These are phyloP conservation scores for Pythium phragmitis DNA, from an alignment of 352 stramenopile species.

Conservation along the genomic window DNA sequence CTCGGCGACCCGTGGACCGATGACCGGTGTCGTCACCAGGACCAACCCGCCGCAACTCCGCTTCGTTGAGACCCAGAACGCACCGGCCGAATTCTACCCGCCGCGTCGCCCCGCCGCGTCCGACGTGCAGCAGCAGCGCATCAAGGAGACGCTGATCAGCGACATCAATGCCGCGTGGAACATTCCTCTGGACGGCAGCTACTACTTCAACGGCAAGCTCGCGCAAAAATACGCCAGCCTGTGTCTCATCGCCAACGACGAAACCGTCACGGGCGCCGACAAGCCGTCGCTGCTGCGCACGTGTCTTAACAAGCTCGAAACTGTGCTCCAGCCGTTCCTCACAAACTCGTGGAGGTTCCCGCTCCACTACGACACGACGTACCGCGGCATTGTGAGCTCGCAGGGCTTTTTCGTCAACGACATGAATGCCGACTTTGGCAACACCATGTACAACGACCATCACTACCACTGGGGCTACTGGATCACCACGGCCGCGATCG, in stretches of 20 bases:
- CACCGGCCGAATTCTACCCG: slow-evolving; percentile 51
- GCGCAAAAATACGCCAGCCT: slow-evolving; percentile 61
- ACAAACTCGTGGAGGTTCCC: slow-evolving; percentile 46
- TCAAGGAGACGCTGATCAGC: slow-evolving; percentile 15
- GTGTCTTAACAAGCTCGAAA: slow-evolving; percentile 32
- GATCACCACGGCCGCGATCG: slow-evolving; percentile 51
- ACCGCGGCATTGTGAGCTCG: slow-evolving; percentile 55
- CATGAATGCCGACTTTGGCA: slow-evolving; percentile 23
- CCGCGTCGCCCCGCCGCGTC: slow-evolving; percentile 18
- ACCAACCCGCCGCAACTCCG: slow-evolving; percentile 8
- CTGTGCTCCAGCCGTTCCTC: slow-evolving; percentile 45
- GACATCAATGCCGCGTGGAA: slow-evolving; percentile 38
- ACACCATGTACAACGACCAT: slow-evolving; percentile 63
- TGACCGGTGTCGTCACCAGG: slow-evolving; percentile 35
- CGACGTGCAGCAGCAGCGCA: slow-evolving; percentile 8
- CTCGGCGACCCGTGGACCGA: slow-evolving; percentile 39
- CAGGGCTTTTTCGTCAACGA: slow-evolving; percentile 50
- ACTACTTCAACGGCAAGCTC: slow-evolving; percentile 67
- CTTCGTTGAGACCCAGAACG: slow-evolving; percentile 41
- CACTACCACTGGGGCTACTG: slow-evolving; percentile 80
- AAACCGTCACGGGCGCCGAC: slow-evolving; percentile 36
- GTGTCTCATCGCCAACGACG: slow-evolving; percentile 58
- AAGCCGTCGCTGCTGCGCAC: slow-evolving; percentile 30
- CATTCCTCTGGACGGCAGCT: slow-evolving; percentile 51
- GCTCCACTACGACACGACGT: slow-evolving; percentile 55